Percentiles rank a stretch among this genome's conserved stretches.
Conservation (phyloP, 2,329 filamentous ascomycete species). For the Mycosphaerella arachidis region DNA sequence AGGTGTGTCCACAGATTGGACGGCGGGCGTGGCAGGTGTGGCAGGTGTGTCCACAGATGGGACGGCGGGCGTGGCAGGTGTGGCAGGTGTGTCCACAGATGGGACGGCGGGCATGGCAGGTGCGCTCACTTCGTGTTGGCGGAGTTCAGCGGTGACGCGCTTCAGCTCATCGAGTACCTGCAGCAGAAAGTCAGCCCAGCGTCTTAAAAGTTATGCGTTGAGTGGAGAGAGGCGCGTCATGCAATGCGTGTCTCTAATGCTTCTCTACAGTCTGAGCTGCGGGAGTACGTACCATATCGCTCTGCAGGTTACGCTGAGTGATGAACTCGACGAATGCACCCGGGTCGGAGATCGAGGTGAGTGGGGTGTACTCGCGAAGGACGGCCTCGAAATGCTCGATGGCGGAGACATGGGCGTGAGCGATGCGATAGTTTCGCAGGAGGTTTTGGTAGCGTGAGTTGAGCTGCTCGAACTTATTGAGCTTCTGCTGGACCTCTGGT, state of each 20-base stretch:
- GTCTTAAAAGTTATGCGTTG: no score
- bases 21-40: no score
- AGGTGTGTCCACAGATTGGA: no score
- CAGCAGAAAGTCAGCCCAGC: no score
- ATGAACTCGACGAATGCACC: constrained; percentile 83
- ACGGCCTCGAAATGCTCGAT: constrained; percentile 93
- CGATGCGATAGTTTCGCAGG: constrained; percentile 83
- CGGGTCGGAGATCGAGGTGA: constrained; percentile 83
- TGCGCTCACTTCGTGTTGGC: constrained; percentile 13
- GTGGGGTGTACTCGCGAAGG: constrained; percentile 84
- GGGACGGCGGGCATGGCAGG: constrained; percentile 20
- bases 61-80: constrained; percentile 19
- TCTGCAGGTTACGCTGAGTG: constrained; percentile 76
- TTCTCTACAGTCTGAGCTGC: no score
- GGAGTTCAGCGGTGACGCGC: constrained; percentile 55
- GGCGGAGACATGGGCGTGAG: constrained; percentile 76
- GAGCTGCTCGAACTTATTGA: constrained; percentile 84
- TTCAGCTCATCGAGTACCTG: constrained; percentile 75
- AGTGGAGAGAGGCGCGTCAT: no score
- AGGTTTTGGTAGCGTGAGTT: constrained; percentile 86
- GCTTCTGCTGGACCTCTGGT: constrained; percentile 66
- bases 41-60: constrained; percentile 10
- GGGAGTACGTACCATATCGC: constrained; percentile 65
- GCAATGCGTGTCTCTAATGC: no score
- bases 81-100: constrained; percentile 20